Evolutionary conservation across 2,329 filamentous ascomycete genomes (phyloP).

Genomic region (Onygena corvina): DNA sequence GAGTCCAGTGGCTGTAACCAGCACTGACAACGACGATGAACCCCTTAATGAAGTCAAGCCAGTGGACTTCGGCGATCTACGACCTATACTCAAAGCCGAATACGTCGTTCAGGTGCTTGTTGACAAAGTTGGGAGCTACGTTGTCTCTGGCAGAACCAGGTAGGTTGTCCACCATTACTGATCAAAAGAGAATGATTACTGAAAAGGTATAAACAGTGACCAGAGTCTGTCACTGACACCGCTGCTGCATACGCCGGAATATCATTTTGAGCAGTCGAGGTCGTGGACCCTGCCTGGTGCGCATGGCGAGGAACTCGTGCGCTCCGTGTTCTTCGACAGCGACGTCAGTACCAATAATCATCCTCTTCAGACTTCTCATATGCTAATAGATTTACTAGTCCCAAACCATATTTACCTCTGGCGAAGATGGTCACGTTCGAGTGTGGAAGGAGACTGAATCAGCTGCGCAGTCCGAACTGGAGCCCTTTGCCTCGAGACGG

Average conservation of each 20-base stretch:
- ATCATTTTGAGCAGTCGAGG: constrained; percentile 31
- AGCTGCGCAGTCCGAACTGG: not conserved
- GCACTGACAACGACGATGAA: constrained; percentile 38
- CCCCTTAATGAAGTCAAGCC: constrained; percentile 32
- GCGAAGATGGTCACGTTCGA: constrained; percentile 35
- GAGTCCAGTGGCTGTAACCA: constrained; percentile 33
- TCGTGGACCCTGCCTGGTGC: constrained; percentile 34
- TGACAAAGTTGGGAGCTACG: constrained; percentile 31
- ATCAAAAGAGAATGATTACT: not conserved
- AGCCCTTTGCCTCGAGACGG: constrained; percentile 15
- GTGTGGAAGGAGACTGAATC: constrained; percentile 23
- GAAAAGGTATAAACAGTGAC: constrained; percentile 20
- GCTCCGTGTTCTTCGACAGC: constrained; percentile 36
- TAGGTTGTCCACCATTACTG: constrained; percentile 19
- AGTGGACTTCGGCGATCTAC: constrained; percentile 45
- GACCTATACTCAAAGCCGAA: constrained; percentile 44
- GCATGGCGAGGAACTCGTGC: constrained; percentile 39
- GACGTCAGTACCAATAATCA: constrained; percentile 30
- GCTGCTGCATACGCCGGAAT: constrained; percentile 25
- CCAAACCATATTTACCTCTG: constrained; percentile 34
- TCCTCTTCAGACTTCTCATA: not conserved
- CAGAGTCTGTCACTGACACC: constrained; percentile 35
- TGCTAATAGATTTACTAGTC: constrained; percentile 19
- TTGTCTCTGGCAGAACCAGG: constrained; percentile 42
- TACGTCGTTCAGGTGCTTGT: constrained; percentile 47